Evolutionary conservation across 441 rosid species (phyloP).

Genomic region (Daphne laureola): DNA sequence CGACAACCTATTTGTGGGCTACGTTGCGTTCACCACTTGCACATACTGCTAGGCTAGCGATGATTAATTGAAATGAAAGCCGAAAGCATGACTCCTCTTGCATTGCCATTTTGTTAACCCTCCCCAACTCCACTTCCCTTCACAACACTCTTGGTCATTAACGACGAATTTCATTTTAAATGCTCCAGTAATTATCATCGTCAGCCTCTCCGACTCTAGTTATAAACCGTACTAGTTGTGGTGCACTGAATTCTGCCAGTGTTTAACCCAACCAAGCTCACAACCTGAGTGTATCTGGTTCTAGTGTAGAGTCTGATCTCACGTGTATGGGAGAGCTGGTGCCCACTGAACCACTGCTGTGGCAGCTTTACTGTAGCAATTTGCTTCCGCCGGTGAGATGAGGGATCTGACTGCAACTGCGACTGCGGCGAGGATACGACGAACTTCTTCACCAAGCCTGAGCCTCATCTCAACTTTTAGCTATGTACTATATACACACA

Average conservation of each 20-base stretch:
- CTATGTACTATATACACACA: neutral
- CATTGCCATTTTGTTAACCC: too few species aligned
- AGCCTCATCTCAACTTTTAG: slow-evolving; percentile 19
- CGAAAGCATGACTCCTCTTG: too few species aligned
- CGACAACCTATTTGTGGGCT: too few species aligned
- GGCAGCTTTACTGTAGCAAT: slow-evolving; percentile 49
- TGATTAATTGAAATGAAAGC: too few species aligned
- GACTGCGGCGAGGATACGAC: slow-evolving; percentile 31
- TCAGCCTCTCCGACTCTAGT: too few species aligned
- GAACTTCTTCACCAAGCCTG: slow-evolving; percentile 48
- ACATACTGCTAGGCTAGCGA: too few species aligned
- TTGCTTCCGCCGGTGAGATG: slow-evolving; percentile 50
- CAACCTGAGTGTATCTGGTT: slow-evolving; percentile 47
- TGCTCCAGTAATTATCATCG: too few species aligned
- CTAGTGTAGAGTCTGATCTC: slow-evolving; percentile 31
- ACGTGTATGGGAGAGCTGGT: slow-evolving; percentile 36
- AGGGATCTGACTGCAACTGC: slow-evolving; percentile 31
- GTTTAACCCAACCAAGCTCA: slow-evolving; percentile 36
- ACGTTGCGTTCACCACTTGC: too few species aligned
- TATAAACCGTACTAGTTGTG: too few species aligned
- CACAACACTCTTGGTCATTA: too few species aligned
- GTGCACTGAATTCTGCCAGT: slow-evolving; percentile 33
- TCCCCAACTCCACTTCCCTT: too few species aligned
- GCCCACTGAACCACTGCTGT: slow-evolving; percentile 26
- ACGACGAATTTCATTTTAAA: too few species aligned